Base-by-base conservation (phyloP, 1,284 basidiomycete genomes). In the Salmacisia buchloeana region DNA sequence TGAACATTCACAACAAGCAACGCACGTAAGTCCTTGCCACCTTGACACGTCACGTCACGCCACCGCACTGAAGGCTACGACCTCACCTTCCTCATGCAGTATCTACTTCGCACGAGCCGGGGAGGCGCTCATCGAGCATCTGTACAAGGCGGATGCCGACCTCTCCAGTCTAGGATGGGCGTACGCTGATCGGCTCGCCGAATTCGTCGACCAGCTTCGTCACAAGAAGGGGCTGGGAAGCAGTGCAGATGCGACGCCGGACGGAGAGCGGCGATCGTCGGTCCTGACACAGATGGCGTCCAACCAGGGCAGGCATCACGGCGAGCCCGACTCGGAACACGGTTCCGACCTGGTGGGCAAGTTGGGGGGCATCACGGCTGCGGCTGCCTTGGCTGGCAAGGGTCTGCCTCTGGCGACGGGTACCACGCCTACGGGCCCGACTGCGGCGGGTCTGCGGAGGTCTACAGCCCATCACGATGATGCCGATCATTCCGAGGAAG, bases 61-160 rank as follows among this genome's bases (percentile, higher is more conserved):
- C 6, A 9, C 25, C 7, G n/a, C 25, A 10, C 9, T 21, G n/a
- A 7, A 46, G 6, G 45, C 13, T 1, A 45, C 58, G 38, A 12
- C 46, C 54, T 29, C 36, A 38, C 36, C 36, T 38, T 9, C 18
- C 36, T 10, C 36, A 38, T 29, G 27, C 49, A 54, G 49, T 18
- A 71, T 96, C 91, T 80, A 80, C 58, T 68, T 80, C 59, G 79
- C 75, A 9, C 68, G 79, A 5, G 74, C 77, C 0, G 77, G 77
- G 25, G 76, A 79, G 60, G 76, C 77, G 33, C 85, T 97, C 63
- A 94, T 97, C 69, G 96, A 99, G 79, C 96, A 98, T 80, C 96
- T 94, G 3, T 98, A 94, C 84, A 97, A 96, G 82, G 94, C 94
- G 33, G 94, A 98, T 78, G 93, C 94, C 0, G 96, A 97, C 77